Percentiles rank a stretch among this genome's conserved stretches.
phyloP scores from a whole-genome alignment of 2,329 filamentous ascomycete species.

The Colletotrichum cordylinicola region DNA sequence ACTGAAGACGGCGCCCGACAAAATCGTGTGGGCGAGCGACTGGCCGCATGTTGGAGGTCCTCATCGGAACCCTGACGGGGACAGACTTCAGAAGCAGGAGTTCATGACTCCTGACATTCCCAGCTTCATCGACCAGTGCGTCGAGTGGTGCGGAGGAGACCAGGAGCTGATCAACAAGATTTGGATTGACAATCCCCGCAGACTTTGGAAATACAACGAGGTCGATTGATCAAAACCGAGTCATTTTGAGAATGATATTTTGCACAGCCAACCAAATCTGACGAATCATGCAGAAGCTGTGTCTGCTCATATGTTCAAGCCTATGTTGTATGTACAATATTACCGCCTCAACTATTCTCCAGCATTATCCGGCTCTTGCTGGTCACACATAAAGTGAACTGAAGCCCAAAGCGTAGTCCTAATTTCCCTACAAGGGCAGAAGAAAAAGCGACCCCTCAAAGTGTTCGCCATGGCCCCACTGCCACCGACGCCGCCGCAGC shows the following conservation, averaged over 20 bases:
- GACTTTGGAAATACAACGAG: not conserved
- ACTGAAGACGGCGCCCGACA: not conserved
- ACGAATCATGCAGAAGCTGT: not conserved
- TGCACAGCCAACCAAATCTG: not conserved
- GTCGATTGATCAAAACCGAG: not conserved
- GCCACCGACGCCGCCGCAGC: not conserved
- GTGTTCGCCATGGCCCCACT: not conserved
- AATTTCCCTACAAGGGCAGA: not conserved
- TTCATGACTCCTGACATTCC: not conserved
- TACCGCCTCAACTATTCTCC: not conserved
- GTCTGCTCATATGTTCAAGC: not conserved
- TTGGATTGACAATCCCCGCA: not conserved
- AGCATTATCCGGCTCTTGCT: not conserved
- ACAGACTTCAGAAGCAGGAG: not conserved
- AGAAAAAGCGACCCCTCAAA: not conserved
- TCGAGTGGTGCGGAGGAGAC: not conserved
- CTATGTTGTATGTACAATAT: not conserved
- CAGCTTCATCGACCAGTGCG: not conserved
- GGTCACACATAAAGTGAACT: not conserved
- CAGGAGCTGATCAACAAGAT: not conserved
- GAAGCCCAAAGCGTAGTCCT: not conserved
- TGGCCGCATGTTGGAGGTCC: slow-evolving; percentile 9
- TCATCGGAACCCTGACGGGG: not conserved
- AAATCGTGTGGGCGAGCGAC: slow-evolving; percentile 10
- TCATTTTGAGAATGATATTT: not conserved